A percentile compares a stretch with the other conserved stretches of the same genome.
Conservation (phyloP, 331 rosid genomes). For the Erythrophleum ivorense region DNA sequence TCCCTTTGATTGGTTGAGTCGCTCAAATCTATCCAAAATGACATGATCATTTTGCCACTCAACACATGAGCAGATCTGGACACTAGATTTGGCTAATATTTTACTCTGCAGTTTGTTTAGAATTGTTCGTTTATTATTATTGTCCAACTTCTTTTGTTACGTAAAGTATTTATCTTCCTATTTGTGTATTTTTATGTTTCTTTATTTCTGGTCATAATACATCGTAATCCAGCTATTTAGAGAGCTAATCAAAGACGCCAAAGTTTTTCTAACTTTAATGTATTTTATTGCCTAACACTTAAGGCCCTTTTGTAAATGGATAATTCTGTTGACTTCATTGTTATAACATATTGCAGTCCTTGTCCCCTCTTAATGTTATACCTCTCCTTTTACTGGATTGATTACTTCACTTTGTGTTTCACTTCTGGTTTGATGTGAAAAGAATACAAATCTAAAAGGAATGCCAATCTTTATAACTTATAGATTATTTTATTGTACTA, state of each 20-base stretch:
- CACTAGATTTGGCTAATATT: conserved; percentile 96
- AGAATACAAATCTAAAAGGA: too few relatives aligned
- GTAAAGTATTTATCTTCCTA: neutral
- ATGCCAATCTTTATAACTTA: too few relatives aligned
- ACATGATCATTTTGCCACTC: too few relatives aligned
- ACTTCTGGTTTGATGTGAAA: neutral
- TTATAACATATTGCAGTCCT: neutral
- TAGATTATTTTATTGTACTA: too few relatives aligned
- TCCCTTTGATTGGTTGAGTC: too few relatives aligned
- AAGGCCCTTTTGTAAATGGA: neutral
- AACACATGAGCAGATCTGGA: conserved; percentile 50
- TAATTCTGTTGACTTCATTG: neutral
- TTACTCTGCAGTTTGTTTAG: conserved; percentile 92
- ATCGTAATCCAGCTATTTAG: conserved; percentile 78
- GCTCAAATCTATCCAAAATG: too few relatives aligned
- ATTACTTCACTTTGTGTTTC: too few relatives aligned
- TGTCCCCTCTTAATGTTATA: too few relatives aligned
- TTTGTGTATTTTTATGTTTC: conserved; percentile 6
- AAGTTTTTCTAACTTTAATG: conserved; percentile 47
- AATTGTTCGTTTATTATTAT: conserved; percentile 59
- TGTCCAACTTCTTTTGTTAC: neutral
- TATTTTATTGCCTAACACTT: neutral
- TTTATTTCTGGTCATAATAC: conserved; percentile 15
- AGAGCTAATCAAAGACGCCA: conserved; percentile 91
- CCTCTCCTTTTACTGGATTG: too few relatives aligned